Evolutionary conservation across 1,139 yeast species (phyloP), one percentile per base, ranked within the genome.

Genomic region (Kodamaea suecica): DNA sequence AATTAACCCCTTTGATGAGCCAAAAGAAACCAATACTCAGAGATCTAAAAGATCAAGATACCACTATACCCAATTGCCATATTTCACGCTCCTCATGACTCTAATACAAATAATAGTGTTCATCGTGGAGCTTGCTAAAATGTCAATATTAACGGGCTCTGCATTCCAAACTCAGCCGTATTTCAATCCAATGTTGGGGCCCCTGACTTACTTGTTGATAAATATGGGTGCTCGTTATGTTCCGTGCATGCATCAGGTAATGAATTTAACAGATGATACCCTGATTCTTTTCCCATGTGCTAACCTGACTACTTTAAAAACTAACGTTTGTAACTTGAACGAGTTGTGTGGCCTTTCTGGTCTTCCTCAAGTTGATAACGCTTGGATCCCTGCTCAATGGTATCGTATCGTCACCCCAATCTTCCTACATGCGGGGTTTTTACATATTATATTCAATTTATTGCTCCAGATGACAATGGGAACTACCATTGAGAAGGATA

Each of bases 101-200:
- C 31, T 66, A 4, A 68, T 79, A 15, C 87, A 83, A 50, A 51
- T 78, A 3, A 57, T 61, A 7, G 82, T 82, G 12, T 83, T 83
- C 49, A 68, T 82, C n/a, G 83, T 73, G n/a, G 90, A 83, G 53
- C 57, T 84, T 30, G 73, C 66, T 6, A 66, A 62, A 40, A 78
- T 79, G 85, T 70, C 80, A 3, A 48, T 57, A 5, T 60, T 77
- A 31, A 82, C 90, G 0, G 87, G 87, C 2, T 70, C 78, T 4
- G 80, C 84, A 2, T 75, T 83, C 43, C 86, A 79, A 53, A 78
- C 86, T 1, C 57, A 78, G 46, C 92, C 92, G 3, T 73, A 78
- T 40, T 80, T 83, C 61, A 83, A 83, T 52, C 90, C 90, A 7
- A 82, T 83, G 90, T 58, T 83, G 31, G 92, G 92, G 1, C 92